A percentile compares a stretch with the other conserved stretches of the same genome.
Conservation (phyloP, 306 rosid genomes). For the Sechiopsis laciniata region DNA sequence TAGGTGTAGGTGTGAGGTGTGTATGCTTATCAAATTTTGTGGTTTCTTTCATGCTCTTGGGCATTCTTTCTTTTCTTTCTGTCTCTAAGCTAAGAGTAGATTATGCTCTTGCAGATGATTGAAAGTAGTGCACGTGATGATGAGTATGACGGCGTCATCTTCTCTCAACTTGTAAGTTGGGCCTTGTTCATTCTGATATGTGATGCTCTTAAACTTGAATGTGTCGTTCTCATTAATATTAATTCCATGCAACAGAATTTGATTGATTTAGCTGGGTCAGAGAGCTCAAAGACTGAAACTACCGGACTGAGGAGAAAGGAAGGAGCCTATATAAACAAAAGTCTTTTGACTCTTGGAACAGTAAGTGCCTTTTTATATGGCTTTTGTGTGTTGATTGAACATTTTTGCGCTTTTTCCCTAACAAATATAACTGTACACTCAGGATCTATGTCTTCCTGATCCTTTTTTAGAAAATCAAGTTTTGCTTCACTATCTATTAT, state of each 20-base stretch:
- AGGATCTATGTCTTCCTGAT: not conserved
- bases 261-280: constrained; percentile 98
- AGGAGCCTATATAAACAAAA: constrained; percentile 96
- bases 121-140: constrained; percentile 96
- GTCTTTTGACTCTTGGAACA: constrained; percentile 98
- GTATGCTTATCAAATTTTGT: constrained; percentile 12
- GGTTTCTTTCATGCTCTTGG: constrained; percentile 12
- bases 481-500: not conserved
- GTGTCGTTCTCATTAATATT: constrained; percentile 13
- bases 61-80: not conserved
- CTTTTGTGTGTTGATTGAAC: not conserved
- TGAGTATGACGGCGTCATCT: constrained; percentile 94
- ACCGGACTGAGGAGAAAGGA: constrained; percentile 97
- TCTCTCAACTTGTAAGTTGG: constrained; percentile 92
- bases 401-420: not conserved
- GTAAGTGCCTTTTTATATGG: constrained; percentile 41
- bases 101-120: constrained; percentile 70
- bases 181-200: constrained; percentile 16
- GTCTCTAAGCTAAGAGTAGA: constrained; percentile 11
- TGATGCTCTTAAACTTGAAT: constrained; percentile 13
- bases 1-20: not conserved
- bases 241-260: constrained; percentile 49
- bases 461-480: not conserved
- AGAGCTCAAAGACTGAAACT: constrained; percentile 97
- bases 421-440: not conserved